Evolutionary conservation across 805 yeast genomes (phyloP), one percentile per base, ranked within the genome.

Genomic region (Teunomyces aglyptinius): DNA sequence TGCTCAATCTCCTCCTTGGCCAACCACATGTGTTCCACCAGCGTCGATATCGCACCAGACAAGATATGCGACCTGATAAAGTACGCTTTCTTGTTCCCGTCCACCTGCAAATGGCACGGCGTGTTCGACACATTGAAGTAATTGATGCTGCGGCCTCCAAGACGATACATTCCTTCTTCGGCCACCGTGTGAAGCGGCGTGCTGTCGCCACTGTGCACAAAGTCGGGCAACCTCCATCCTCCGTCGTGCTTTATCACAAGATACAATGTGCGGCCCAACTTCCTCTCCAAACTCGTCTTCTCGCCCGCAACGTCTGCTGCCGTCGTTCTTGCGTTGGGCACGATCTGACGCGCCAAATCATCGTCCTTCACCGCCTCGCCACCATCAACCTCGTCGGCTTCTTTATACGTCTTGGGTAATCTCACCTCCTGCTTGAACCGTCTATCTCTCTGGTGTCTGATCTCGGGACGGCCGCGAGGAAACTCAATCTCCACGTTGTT

Each of bases 51-150:
- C 50, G 73, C 71, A 39, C 98, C 99, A 10, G 96, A 86, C 56
- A 92, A 70, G 48, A 92, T 89, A 63, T 89, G 96, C 28, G 95
- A 86, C 67, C 89, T 89, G 57, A 94, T 80, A 57, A 87, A 72
- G 61, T 83, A 94, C 57, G 87, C 92, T 56, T 65, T 61, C 28
- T 61, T 59, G 32, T 55, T 58, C 11, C 43, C 48, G 11, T 55
- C 42, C 50, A 71, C 76, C 51, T 85, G 60, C 1, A 85, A 81
- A 38, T 84, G 90, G 35, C 91, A 85, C 34, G 99, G 98, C 4
- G 86, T 86, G 47, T 80, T 81, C 19, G 98, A 89, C n/a, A 94
- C 96, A 16, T 86, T 81, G 88, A 95, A 92, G 38, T 89, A 85
- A 67, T 89, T 86, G 62, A 94, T 79, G 46, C 76, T 64, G 8